Percentiles rank a stretch among this genome's conserved stretches.
Evolutionary conservation across 2,329 filamentous ascomycete genomes (phyloP).

Genomic region (Colletotrichum limetticola): DNA sequence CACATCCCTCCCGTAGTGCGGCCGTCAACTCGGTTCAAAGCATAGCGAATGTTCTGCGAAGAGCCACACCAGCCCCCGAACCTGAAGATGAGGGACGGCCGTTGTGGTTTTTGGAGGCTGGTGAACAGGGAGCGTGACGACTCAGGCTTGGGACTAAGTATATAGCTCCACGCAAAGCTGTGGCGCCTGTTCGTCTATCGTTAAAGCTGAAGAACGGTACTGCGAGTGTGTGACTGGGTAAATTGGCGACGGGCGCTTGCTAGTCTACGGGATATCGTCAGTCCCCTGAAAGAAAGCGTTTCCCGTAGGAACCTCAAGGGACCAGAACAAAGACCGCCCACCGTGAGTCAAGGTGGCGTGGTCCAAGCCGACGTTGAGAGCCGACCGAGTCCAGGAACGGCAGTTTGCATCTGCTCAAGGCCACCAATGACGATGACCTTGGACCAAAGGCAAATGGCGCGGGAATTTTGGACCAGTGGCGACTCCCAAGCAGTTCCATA

Average conservation of each 20-base stretch:
- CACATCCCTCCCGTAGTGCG: background rate
- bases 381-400: constrained; percentile 21
- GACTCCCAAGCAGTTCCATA: background rate
- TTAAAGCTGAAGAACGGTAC: background rate
- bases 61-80: background rate
- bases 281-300: background rate
- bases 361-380: constrained; percentile 24
- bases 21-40: background rate
- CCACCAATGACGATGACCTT: constrained; percentile 8
- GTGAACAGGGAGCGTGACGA: background rate
- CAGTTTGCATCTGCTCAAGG: background rate
- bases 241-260: background rate
- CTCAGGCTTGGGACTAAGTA: background rate
- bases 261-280: constrained; percentile 15
- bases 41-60: background rate
- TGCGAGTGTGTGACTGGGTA: background rate
- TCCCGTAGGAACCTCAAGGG: background rate
- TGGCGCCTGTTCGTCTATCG: background rate
- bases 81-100: background rate
- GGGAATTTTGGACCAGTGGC: constrained; percentile 11
- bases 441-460: background rate
- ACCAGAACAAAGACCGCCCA: constrained; percentile 22
- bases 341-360: constrained; percentile 28
- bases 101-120: background rate
- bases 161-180: background rate